Evolutionary conservation across 148 eudicot genomes (phyloP), one percentile per base, ranked within the genome.

Genomic region (Camellia japonica): DNA sequence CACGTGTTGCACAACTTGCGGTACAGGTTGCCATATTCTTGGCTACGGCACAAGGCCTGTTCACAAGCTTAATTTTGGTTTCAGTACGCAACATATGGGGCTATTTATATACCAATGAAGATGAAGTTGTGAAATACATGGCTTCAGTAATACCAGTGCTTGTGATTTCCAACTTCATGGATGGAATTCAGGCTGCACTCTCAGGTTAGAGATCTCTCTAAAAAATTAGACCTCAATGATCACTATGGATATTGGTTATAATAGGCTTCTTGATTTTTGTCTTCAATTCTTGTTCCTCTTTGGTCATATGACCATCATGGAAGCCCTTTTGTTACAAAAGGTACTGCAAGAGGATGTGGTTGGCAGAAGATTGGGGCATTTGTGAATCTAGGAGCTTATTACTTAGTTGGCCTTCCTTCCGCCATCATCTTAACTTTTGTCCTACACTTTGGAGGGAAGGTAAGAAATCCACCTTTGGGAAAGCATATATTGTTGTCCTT

Each of bases 281-380:
- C 38, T 30, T 30, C 38, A 30, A 30, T 30, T 30, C 38, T 30
- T 30, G 38, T 30, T 30, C 38, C 38, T 30, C 1, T 30, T 30
- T 30, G 38, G 38, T 30, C 38, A 30, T 30, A 30, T 30, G 38
- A 30, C 38, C 38, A 30, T 30, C 38, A 30, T 30, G 38, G 38
- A 30, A 63, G 5, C 56, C 11, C 23, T 41, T 20, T 46, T 18
- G 59, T 68, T 23, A 51, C 23, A 65, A 30, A 66, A 81, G 84
- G 86, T 68, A 72, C 49, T 60, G 81, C 79, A 67, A 84, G 84
- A 84, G 86, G 86, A 77, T 84, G 86, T 68, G 86, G 83, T 5
- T 78, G 81, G 84, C 81, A 84, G 62, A 84, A 81, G 70, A 49
- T 77, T 43, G 83, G 79, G 5, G 81, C 79, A 56, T 74, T 62